Base-by-base conservation (phyloP, 2,329 filamentous ascomycete genomes). In the Myotisia sp. region DNA sequence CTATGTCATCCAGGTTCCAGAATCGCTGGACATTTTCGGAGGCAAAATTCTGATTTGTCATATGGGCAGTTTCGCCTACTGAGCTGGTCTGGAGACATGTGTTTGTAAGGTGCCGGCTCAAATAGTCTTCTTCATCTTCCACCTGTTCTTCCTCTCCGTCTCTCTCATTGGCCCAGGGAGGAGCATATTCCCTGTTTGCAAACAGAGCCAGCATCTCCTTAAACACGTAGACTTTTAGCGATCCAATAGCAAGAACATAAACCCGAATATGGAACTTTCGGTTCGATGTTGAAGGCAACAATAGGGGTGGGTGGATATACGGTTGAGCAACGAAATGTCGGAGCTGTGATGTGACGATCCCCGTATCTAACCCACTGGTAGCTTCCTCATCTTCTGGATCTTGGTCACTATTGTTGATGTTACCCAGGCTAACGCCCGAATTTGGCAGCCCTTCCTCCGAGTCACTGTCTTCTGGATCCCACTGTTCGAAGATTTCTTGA, bases 261-360 rank as follows among this genome's bases (percentile, higher is more conserved):
- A 80, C 83, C 28, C 90, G 71, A 50, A 98, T 83, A 60, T 98
- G 90, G 61, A 95, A 98, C 58, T 98, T 98, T 43, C 80, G 73
- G 40, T 68, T 64, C 19, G 69, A 69, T n/a, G 60, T 62, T 18
- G 64, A 68, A 2, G 64, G 66, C 10, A 87, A 62, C 8, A 94
- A 68, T 3, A 95, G 70, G 0, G 87, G 86, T 2, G 79, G 82
- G 54, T 92, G 73, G 48, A 98, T 87, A 58, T 98, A 98, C 1
- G 84, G 83, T 57, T 98, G 90, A 4, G 80, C 86, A 49, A 95
- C 76, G 61, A 98, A 98, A 62, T 98, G 87, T 39, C 90, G 79
- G 32, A 98, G 76, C 52, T 94, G 85, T 1, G 82, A 90, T 3
- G 87, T 83, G 37, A 83, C 79, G 44, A 94, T 79, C 46, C 65